These are phyloP conservation scores for Chlorella sorokiniana DNA, from an alignment of 139 green algal genomes.

Conservation along the genomic window DNA sequence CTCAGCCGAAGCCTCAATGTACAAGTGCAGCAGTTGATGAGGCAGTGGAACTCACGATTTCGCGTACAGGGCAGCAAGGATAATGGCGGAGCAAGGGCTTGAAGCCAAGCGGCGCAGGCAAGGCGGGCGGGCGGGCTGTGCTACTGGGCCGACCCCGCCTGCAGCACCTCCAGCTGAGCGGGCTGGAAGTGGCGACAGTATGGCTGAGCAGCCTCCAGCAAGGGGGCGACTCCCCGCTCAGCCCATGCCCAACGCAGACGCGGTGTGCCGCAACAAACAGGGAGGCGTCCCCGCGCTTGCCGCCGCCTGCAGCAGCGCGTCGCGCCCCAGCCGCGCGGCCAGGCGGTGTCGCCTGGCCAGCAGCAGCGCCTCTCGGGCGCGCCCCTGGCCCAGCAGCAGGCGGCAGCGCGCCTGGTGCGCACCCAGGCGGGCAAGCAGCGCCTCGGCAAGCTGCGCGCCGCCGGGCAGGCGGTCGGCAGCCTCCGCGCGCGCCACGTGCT, in stretches of 20 bases:
- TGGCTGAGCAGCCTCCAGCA: not conserved
- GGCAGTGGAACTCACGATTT: no score
- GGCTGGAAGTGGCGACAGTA: not conserved
- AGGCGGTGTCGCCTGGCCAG: not conserved
- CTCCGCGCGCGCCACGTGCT: conserved; percentile 18
- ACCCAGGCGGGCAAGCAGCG: conserved; percentile 2
- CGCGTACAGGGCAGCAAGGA: not conserved
- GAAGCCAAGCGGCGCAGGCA: no score
- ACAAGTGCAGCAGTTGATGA: no score
- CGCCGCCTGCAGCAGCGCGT: conserved; percentile 1
- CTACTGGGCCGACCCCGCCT: not conserved
- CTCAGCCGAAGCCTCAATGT: no score
- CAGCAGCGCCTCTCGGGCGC: not conserved
- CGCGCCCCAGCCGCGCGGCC: not conserved
- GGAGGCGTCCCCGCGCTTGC: not conserved
- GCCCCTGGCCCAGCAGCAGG: conserved; percentile 32
- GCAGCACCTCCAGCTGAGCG: not conserved
- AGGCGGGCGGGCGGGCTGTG: no score
- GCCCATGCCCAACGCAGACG: not conserved
- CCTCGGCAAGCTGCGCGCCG: not conserved
- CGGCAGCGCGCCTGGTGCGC: conserved; percentile 10
- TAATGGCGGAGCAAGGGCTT: no score
- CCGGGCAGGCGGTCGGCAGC: not conserved
- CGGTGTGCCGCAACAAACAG: not conserved
- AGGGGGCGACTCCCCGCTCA: not conserved